phyloP scores from a whole-genome alignment of 2,329 filamentous ascomycete species.

The Exophiala viscosa region DNA sequence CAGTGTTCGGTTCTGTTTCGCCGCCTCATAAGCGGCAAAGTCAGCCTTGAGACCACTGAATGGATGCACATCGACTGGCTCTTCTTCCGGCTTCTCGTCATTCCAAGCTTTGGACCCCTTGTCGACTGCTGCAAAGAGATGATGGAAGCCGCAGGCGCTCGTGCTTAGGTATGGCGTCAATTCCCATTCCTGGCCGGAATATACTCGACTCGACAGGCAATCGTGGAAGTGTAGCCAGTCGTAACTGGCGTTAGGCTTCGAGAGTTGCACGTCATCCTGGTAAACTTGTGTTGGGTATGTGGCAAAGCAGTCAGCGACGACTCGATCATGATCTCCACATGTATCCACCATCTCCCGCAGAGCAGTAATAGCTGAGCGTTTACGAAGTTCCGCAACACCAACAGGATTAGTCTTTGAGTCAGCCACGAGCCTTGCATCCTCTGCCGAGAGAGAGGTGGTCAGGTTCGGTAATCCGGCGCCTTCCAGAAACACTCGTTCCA shows the following conservation, averaged over 20 bases:
- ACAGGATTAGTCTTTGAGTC: conserved; percentile 38
- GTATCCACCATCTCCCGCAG: conserved; percentile 61
- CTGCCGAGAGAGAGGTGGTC: conserved; percentile 34
- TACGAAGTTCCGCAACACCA: conserved; percentile 58
- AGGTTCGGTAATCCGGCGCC: conserved; percentile 60
- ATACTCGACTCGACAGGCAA: conserved; percentile 71
- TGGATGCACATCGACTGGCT: conserved; percentile 56
- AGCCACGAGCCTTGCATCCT: conserved; percentile 37
- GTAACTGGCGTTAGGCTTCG: conserved; percentile 80
- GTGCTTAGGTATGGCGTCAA: conserved; percentile 81
- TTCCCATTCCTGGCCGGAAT: conserved; percentile 88
- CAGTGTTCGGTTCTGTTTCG: conserved; percentile 71
- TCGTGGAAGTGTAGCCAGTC: conserved; percentile 98
- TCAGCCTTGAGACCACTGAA: conserved; percentile 81
- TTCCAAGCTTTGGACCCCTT: conserved; percentile 41
- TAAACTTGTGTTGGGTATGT: conserved; percentile 83
- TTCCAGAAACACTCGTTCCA: conserved; percentile 63
- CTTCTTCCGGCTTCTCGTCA: conserved; percentile 43
- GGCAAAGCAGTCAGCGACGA: conserved; percentile 70
- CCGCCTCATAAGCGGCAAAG: conserved; percentile 73
- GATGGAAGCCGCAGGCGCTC: conserved; percentile 82
- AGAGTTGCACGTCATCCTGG: conserved; percentile 87
- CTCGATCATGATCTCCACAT: conserved; percentile 59
- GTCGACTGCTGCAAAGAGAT: conserved; percentile 76
- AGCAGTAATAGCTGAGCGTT: conserved; percentile 56